Percentiles rank a stretch among this genome's conserved stretches.
These are phyloP conservation scores for Bretschneidera sinensis DNA, from an alignment of 345 rosid species.

Conservation along the genomic window DNA sequence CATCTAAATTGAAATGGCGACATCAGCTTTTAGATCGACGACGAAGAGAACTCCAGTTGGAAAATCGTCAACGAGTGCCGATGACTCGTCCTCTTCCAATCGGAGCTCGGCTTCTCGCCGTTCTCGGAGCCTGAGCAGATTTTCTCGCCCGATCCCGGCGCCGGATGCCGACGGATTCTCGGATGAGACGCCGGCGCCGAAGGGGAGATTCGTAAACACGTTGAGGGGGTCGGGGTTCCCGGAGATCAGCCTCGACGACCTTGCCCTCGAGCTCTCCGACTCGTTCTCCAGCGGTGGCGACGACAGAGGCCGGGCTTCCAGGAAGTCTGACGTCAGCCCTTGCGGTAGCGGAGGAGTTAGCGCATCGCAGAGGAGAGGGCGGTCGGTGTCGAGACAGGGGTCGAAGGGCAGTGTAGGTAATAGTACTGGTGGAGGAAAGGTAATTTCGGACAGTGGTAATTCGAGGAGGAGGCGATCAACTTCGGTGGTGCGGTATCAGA, in stretches of 20 bases:
- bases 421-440: slow-evolving; percentile 32
- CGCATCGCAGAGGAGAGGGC: slow-evolving; percentile 58
- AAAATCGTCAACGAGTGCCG: slow-evolving; percentile 37
- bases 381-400: slow-evolving; percentile 76
- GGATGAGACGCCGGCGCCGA: slow-evolving; percentile 39
- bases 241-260: slow-evolving; percentile 87
- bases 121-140: slow-evolving; percentile 80
- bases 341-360: slow-evolving; percentile 19
- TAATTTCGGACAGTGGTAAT: slow-evolving; percentile 34
- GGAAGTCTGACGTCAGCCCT: slow-evolving; percentile 29
- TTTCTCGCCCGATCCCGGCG: slow-evolving; percentile 47
- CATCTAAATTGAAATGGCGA: too few relatives aligned
- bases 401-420: slow-evolving; percentile 32
- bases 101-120: slow-evolving; percentile 53
- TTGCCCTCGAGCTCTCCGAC: slow-evolving; percentile 64
- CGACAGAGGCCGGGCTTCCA: slow-evolving; percentile 47
- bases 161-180: slow-evolving; percentile 39
- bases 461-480: slow-evolving; percentile 61
- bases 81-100: slow-evolving; percentile 41
- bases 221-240: slow-evolving; percentile 75
- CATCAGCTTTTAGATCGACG: slow-evolving; percentile 68
- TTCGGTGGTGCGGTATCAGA: slow-evolving; percentile 57
- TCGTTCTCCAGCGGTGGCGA: too few relatives aligned
- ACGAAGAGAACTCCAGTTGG: slow-evolving; percentile 41
- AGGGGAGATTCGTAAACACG: slow-evolving; percentile 74